Evolutionary conservation across 2,329 filamentous ascomycete species (phyloP).

Genomic region (Pseudohalonectria lignicola): DNA sequence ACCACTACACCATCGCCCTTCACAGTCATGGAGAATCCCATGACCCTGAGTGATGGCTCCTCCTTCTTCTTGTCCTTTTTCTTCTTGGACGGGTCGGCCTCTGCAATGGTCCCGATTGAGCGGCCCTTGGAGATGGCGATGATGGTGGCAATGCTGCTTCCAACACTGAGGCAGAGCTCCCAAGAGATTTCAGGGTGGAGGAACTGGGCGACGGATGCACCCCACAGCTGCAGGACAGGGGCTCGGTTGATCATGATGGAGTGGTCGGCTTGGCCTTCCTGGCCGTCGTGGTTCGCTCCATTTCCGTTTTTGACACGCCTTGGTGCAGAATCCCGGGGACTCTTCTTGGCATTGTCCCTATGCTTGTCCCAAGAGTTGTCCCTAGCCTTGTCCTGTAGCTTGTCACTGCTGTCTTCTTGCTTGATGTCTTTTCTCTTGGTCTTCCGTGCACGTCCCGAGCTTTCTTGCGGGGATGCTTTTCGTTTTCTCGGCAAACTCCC

Average conservation of each 20-base stretch:
- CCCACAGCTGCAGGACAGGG: conserved; percentile 11
- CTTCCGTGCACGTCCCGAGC: too few relatives aligned
- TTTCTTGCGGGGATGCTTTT: too few relatives aligned
- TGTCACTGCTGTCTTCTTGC: too few relatives aligned
- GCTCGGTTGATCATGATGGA: conserved; percentile 7
- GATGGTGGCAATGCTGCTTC: conserved; percentile 7
- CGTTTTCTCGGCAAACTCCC: too few relatives aligned
- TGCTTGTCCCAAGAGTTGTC: too few relatives aligned
- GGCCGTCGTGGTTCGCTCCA: too few relatives aligned
- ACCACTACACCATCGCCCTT: conserved; percentile 5
- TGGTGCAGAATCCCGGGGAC: too few relatives aligned
- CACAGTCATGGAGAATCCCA: conserved; percentile 6
- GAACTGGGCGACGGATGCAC: conserved; percentile 18
- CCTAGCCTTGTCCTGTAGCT: too few relatives aligned
- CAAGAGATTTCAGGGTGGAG: conserved; percentile 5
- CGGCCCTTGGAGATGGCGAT: conserved; percentile 7
- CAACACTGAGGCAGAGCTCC: conserved; percentile 6
- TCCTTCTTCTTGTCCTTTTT: background rate
- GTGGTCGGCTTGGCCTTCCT: too few relatives aligned
- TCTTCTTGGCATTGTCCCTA: too few relatives aligned
- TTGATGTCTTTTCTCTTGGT: too few relatives aligned
- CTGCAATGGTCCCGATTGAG: conserved; percentile 5
- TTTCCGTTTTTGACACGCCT: too few relatives aligned
- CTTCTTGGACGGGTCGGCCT: conserved; percentile 1
- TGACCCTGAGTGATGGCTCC: conserved; percentile 2